phyloP scores from a whole-genome alignment of 208 protist genomes.

The Wallacemonas sp. region DNA sequence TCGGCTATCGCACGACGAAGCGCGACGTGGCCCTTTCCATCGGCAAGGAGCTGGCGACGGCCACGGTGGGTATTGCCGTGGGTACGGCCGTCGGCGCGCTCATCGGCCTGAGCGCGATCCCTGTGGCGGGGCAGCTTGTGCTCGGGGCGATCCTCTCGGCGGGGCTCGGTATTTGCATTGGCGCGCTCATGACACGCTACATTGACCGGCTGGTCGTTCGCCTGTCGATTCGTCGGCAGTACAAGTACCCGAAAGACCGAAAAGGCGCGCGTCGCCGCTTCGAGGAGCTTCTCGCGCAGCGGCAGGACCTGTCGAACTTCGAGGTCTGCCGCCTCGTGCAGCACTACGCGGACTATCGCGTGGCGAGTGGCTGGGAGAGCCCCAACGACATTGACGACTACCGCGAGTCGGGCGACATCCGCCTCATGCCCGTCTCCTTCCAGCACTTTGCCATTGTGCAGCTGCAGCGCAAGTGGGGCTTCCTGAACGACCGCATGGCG shows the following conservation, averaged over 20 bases:
- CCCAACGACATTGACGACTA: slow-evolving; percentile 67
- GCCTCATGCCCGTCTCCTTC: slow-evolving; percentile 68
- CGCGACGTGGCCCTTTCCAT: slow-evolving; percentile 57
- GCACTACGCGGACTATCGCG: slow-evolving; percentile 78
- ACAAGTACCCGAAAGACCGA: slow-evolving; percentile 62
- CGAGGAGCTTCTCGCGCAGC: slow-evolving; percentile 53
- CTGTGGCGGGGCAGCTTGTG: slow-evolving; percentile 57
- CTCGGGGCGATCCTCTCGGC: slow-evolving; percentile 61
- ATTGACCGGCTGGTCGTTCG: slow-evolving; percentile 64
- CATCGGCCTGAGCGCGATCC: slow-evolving; percentile 58
- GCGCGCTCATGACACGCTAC: slow-evolving; percentile 65
- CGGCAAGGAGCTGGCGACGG: slow-evolving; percentile 60
- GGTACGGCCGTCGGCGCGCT: slow-evolving; percentile 62
- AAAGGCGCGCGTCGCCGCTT: slow-evolving; percentile 55
- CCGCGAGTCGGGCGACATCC: slow-evolving; percentile 56
- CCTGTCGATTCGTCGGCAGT: slow-evolving; percentile 57
- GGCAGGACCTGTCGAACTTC: slow-evolving; percentile 63
- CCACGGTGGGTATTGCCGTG: slow-evolving; percentile 54
- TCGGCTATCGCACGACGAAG: slow-evolving; percentile 56
- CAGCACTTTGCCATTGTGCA: slow-evolving; percentile 82
- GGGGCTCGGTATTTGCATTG: slow-evolving; percentile 51
- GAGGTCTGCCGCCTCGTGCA: slow-evolving; percentile 69
- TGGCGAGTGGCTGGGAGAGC: slow-evolving; percentile 78
- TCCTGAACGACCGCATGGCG: slow-evolving; percentile 56
- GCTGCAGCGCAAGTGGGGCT: slow-evolving; percentile 78